These are phyloP conservation scores for Neonectria punicea DNA, from an alignment of 2,329 filamentous ascomycete species.

Conservation along the genomic window DNA sequence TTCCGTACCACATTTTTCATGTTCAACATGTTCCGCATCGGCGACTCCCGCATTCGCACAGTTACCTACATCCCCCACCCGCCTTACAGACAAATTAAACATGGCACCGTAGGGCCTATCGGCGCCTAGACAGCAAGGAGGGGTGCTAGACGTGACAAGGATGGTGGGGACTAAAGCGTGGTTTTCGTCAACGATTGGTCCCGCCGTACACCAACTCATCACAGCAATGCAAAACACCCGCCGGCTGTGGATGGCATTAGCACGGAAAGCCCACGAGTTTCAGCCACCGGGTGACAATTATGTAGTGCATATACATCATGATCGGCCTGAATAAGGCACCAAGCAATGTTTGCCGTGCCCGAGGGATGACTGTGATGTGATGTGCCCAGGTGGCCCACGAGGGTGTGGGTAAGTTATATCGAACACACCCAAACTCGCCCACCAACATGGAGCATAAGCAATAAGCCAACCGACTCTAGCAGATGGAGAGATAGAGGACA, in stretches of 20 bases:
- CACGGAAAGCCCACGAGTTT: slow-evolving; percentile 1
- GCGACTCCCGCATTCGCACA: not conserved
- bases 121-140: not conserved
- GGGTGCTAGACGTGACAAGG: not conserved
- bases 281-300: slow-evolving; percentile 3
- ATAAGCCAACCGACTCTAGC: not conserved
- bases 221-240: slow-evolving; percentile 17
- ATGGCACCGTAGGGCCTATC: not conserved
- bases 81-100: not conserved
- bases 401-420: not conserved
- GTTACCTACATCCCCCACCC: not conserved
- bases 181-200: slow-evolving; percentile 15
- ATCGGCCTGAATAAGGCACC: not conserved
- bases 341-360: not conserved
- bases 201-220: slow-evolving; percentile 16
- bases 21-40: not conserved
- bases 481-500: not conserved
- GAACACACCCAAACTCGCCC: too few species aligned
- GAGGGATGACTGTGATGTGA: not conserved
- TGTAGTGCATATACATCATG: not conserved
- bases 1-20: not conserved
- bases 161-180: not conserved
- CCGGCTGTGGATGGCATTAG: slow-evolving; percentile 3
- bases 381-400: not conserved
- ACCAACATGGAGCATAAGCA: not conserved